Percentiles rank a stretch among this genome's conserved stretches.
These are phyloP conservation scores for Leishmania guyanensis DNA, from an alignment of 208 protist genomes.

Conservation along the genomic window DNA sequence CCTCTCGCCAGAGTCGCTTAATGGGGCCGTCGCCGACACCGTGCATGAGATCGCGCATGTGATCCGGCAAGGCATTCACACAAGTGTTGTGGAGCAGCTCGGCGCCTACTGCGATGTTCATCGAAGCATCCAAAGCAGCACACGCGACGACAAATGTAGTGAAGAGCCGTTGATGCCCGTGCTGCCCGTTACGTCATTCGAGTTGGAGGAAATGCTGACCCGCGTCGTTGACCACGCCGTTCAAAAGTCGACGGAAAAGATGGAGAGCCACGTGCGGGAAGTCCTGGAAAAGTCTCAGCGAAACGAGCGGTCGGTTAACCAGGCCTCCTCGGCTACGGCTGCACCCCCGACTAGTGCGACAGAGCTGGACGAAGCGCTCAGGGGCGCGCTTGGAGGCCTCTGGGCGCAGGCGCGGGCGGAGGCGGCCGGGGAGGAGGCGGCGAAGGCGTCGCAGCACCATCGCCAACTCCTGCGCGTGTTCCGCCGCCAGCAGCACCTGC, in stretches of 20 bases:
- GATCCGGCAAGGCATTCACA: conserved; percentile 11
- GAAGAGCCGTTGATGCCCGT: conserved; percentile 21
- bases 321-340: background rate
- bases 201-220: conserved; percentile 36
- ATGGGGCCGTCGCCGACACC: background rate
- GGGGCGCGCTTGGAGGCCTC: conserved; percentile 26
- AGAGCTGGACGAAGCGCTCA: conserved; percentile 12
- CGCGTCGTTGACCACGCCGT: conserved; percentile 21
- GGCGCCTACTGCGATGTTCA: conserved; percentile 36
- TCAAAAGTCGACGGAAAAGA: background rate
- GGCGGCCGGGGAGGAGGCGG: conserved; percentile 27
- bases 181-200: conserved; percentile 34
- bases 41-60: conserved; percentile 7
- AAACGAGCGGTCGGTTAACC: background rate
- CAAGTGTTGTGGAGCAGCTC: conserved; percentile 22
- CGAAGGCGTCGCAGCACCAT: conserved; percentile 36
- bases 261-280: conserved; percentile 17
- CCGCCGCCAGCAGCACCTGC: conserved; percentile 34
- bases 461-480: conserved; percentile 31
- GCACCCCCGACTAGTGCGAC: background rate
- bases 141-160: background rate
- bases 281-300: conserved; percentile 22
- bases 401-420: conserved; percentile 30
- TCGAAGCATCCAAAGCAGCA: conserved; percentile 1
- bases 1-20: conserved; percentile 6